These are phyloP conservation scores for Gardenia jasminoides DNA, from an alignment of 257 asterid species.

Conservation along the genomic window DNA sequence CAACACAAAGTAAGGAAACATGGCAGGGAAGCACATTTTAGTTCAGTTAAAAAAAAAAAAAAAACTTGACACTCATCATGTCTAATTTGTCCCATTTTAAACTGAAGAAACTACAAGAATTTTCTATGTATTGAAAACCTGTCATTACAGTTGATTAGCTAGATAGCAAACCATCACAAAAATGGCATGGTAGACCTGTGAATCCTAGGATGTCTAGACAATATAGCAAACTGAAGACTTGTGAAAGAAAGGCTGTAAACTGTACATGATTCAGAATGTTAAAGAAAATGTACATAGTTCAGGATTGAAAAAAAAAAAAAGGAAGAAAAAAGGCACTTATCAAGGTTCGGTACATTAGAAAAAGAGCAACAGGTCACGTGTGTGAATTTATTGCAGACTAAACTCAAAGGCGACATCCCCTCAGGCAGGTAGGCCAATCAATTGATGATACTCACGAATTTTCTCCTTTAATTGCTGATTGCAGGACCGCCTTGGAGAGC, in stretches of 20 bases:
- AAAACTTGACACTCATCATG: background rate
- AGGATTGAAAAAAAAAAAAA: no score
- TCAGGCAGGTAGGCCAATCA: no score
- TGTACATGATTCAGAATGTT: background rate
- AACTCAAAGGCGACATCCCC: background rate
- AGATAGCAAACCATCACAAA: background rate
- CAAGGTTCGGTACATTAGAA: background rate
- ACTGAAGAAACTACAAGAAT: background rate
- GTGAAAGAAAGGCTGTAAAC: background rate
- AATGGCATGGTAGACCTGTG: background rate
- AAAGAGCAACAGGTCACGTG: background rate
- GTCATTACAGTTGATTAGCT: background rate
- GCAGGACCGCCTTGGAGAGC: no score
- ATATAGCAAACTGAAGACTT: background rate
- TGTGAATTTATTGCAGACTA: background rate
- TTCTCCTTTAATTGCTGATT: no score
- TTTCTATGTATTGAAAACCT: background rate
- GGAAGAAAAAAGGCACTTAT: background rate
- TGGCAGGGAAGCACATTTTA: background rate
- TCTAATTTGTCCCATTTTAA: background rate
- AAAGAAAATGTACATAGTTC: no score
- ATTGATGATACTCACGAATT: no score
- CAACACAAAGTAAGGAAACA: background rate
- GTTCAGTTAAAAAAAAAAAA: background rate
- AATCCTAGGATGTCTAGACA: background rate